Base-by-base conservation (phyloP, 2,329 filamentous ascomycete genomes). In the Apiospora phragmitis region DNA sequence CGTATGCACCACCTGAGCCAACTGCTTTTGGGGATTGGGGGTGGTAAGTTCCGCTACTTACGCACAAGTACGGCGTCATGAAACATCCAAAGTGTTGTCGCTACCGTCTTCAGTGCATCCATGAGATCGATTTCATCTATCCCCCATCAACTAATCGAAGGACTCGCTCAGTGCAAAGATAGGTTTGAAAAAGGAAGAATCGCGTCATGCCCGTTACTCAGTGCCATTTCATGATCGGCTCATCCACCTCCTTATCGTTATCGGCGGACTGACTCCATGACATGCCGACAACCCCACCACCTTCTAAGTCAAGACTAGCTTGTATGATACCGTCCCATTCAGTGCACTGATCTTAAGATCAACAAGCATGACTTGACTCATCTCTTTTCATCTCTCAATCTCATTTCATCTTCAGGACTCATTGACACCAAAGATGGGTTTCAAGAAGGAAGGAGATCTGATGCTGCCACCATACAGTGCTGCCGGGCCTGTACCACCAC, bases 401-500 rank as follows among this genome's bases (percentile, higher is more conserved):
- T 47, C 21, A n/a, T 11, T 49, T 24, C 18, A 55, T 55, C 49
- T 29, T n/a, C 9, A 62, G 32, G 11, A n/a, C 29, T 62, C 55
- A 62, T 62, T 9, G 4, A 21, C 1, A 12, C 11, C 55, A 38
- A 68, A 65, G 55, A 79, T 78, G 77, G 76, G 74, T 32, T 72
- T 71, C 76, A 87, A 81, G 62, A 85, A 87, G 76, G 80, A 75
- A 67, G 79, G 79, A 18, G 55, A 38, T 6, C 16, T 11, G 18
- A 12, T 62, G 55, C 80, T 86, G 62, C 85, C 85, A 71, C 82
- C 85, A 4, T 86, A 87, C 74, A 83, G 80, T 73, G 80, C 79
- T 12, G 74, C 78, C 26, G 76, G 77, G 65, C 75, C 75, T n/a
- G 73, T 73, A 14, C 68, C 70, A 42, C 41, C 32, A 4, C 66